These are phyloP conservation scores for Daucus carota DNA, from an alignment of 129 eudicot species.

Conservation along the genomic window DNA sequence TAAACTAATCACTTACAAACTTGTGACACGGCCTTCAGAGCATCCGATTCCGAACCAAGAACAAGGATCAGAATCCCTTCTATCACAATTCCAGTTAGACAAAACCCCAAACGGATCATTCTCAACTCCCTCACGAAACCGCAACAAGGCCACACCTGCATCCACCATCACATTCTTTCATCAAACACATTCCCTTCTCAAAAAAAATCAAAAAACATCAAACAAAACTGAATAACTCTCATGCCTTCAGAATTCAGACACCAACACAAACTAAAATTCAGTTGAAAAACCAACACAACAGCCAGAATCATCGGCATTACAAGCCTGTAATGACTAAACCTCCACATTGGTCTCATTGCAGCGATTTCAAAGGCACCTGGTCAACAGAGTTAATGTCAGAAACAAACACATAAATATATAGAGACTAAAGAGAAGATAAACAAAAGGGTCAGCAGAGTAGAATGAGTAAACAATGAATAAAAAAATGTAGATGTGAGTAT, in stretches of 20 bases:
- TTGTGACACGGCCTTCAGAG: slow-evolving; percentile 42
- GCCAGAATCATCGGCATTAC: slow-evolving; percentile 19
- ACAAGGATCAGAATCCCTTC: slow-evolving; percentile 37
- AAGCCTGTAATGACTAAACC: slow-evolving; percentile 8
- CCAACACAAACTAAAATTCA: slow-evolving; percentile 23
- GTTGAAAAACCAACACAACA: slow-evolving; percentile 17
- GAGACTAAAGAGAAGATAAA: not conserved
- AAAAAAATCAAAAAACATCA: not conserved
- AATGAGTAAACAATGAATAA: not conserved
- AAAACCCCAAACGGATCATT: slow-evolving; percentile 55
- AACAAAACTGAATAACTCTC: not conserved
- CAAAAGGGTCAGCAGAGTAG: not conserved
- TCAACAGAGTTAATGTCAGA: not conserved
- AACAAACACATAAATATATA: not conserved
- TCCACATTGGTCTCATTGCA: slow-evolving; percentile 27
- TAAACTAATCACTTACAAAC: slow-evolving; percentile 33
- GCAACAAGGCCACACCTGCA: slow-evolving; percentile 59
- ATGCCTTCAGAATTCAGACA: slow-evolving; percentile 49
- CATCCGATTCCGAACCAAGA: slow-evolving; percentile 68
- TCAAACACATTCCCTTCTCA: not conserved
- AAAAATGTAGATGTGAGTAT: not conserved
- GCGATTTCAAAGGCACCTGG: not conserved
- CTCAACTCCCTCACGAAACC: slow-evolving; percentile 43
- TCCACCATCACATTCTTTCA: not conserved
- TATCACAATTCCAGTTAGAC: slow-evolving; percentile 35